Base-by-base conservation (phyloP, 768 basidiomycete genomes). In the Lepiota brunneoincarnata region DNA sequence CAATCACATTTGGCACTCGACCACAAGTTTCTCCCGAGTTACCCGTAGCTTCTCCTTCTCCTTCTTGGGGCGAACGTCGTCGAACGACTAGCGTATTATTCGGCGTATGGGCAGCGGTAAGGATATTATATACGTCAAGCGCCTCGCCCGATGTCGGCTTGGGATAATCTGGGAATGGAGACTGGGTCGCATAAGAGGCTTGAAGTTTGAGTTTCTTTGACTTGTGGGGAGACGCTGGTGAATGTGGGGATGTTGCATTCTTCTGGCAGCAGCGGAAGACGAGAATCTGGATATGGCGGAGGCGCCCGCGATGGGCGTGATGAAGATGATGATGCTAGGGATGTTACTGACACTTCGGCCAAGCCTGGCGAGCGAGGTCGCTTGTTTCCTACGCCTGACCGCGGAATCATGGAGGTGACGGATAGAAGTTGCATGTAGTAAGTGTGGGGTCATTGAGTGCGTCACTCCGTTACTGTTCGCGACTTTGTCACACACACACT, bases 171-270 rank as follows among this genome's bases (percentile, higher is more conserved):
- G 78, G 73, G 56, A 79, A 84, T 0, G 81, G 81, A 6, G 80
- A 82, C 36, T 64, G 57, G 24, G 64, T 20, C 15, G 66, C 60
- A 57, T 76, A 78, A 5, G 76, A 63, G 1, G 70, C 70, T 31
- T 79, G 73, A 1, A 78, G 63, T 60, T 80, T 83, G 34, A 80
- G 69, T 56, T 82, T 83, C 65, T 82, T 83, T 1, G 70, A 50
- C 43, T 62, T 67, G 36, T 59, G 59, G 20, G 62, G 60, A 17
- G 64, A 45, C 31, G 31, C 31, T 31, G 31, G 20, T 23, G 20
- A 49, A 17, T 23, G 15, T 49, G 1, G 17, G 36, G 10, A 31
- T 35, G 17, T 15, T 15, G 4, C 15, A 18, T n/a, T 42, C 23
- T 38, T 20, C 18, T 36, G 31, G 20, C 21, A 11, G 15, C n/a